Evolutionary conservation across 75 land plant genomes (phyloP).

Genomic region (Gnetum montanum): DNA sequence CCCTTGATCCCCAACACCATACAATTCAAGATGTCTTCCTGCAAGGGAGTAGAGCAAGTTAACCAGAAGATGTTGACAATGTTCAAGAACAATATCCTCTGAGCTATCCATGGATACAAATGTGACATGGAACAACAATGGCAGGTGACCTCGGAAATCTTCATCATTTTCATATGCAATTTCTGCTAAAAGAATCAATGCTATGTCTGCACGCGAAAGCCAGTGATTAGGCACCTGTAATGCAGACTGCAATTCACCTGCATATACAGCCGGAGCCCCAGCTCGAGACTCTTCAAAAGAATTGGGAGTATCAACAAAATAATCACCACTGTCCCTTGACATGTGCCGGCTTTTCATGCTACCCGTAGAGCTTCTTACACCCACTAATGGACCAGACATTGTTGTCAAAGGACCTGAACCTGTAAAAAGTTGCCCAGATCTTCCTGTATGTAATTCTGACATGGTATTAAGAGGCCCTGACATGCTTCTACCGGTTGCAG

Average conservation of each 20-base stretch:
- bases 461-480: slow-evolving; percentile 91
- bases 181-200: slow-evolving; percentile 89
- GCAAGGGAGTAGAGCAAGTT: slow-evolving; percentile 96
- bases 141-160: slow-evolving; percentile 96
- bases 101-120: slow-evolving; percentile 99
- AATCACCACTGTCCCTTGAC: slow-evolving; percentile 97
- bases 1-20: slow-evolving; percentile 69
- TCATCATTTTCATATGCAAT: slow-evolving; percentile 99
- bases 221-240: slow-evolving; percentile 87
- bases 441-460: slow-evolving; percentile 64
- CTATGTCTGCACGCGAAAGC: slow-evolving; percentile 96
- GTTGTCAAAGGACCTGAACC: slow-evolving; percentile 60
- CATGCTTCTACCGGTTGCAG: slow-evolving; percentile 82
- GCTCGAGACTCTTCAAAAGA: slow-evolving; percentile 72
- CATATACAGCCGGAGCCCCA: slow-evolving; percentile 61
- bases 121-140: slow-evolving; percentile 94
- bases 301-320: slow-evolving; percentile 81
- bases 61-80: slow-evolving; percentile 95
- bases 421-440: slow-evolving; percentile 94
- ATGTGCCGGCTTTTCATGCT: slow-evolving; percentile 89
- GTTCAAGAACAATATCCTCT: slow-evolving; percentile 94
- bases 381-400: slow-evolving; percentile 95
- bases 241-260: slow-evolving; percentile 87
- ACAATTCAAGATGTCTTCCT: slow-evolving; percentile 88
- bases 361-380: slow-evolving; percentile 86